Evolutionary conservation across 2,329 filamentous ascomycete genomes (phyloP).

Genomic region (Alternaria solani): DNA sequence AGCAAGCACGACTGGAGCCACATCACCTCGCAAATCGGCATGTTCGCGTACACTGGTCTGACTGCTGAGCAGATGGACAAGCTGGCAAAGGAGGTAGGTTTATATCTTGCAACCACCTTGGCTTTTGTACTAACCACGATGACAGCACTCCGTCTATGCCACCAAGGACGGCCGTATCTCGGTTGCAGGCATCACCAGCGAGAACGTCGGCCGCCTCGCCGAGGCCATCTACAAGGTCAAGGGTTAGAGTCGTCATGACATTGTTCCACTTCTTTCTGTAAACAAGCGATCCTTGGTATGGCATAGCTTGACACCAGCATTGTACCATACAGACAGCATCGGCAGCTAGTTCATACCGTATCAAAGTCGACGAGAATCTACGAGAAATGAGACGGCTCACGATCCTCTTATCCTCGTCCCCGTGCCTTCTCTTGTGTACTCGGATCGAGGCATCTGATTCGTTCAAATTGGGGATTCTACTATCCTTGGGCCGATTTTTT

Average conservation of each 20-base stretch:
- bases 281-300: conserved; percentile 13
- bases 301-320: conserved; percentile 18
- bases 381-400: conserved; percentile 17
- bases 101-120: neutral
- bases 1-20: conserved; percentile 98
- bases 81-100: conserved; percentile 80
- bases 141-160: conserved; percentile 88
- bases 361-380: conserved; percentile 17
- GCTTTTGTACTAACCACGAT: conserved; percentile 20
- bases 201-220: conserved; percentile 80
- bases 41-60: conserved; percentile 98
- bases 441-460: conserved; percentile 1
- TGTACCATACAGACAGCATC: conserved; percentile 21
- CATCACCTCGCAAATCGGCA: conserved; percentile 96
- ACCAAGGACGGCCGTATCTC: conserved; percentile 92
- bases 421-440: neutral
- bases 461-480: neutral
- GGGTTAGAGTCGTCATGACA: conserved; percentile 54
- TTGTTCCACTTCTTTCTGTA: conserved; percentile 18
- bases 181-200: conserved; percentile 82
- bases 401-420: conserved; percentile 1
- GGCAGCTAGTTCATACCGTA: conserved; percentile 23
- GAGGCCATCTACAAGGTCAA: conserved; percentile 87
- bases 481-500: conserved; percentile 7
- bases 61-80: conserved; percentile 89